Evolutionary conservation across 192 early-diverging fungal genomes (phyloP).

Genomic region (Phycomyces blakesleeanus): DNA sequence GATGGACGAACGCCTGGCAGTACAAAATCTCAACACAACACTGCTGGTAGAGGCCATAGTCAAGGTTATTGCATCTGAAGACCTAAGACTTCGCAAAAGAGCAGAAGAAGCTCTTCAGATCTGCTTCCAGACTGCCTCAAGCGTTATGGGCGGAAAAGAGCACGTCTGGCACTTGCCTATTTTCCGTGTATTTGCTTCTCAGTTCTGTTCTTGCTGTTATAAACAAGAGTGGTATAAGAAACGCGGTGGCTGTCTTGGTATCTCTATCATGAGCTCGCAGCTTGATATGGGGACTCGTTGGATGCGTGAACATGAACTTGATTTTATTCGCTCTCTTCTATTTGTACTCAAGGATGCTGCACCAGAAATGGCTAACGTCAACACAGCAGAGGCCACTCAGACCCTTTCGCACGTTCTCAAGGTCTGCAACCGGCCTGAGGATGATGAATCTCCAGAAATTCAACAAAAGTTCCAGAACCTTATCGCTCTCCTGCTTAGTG

Average conservation of each 20-base stretch:
- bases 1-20: slow-evolving; percentile 45
- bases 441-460: slow-evolving; percentile 47
- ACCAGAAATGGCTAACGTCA: slow-evolving; percentile 69
- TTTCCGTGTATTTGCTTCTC: slow-evolving; percentile 75
- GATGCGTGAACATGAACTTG: slow-evolving; percentile 92
- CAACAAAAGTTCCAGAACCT: slow-evolving; percentile 73
- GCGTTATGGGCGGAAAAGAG: slow-evolving; percentile 57
- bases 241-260: slow-evolving; percentile 87
- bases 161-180: slow-evolving; percentile 61
- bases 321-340: slow-evolving; percentile 88
- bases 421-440: slow-evolving; percentile 59
- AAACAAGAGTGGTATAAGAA: slow-evolving; percentile 82
- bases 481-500: slow-evolving; percentile 76
- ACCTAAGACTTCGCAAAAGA: slow-evolving; percentile 50
- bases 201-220: slow-evolving; percentile 91
- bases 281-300: slow-evolving; percentile 84
- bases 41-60: slow-evolving; percentile 80
- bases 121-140: slow-evolving; percentile 56
- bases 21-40: slow-evolving; percentile 52
- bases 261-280: slow-evolving; percentile 76
- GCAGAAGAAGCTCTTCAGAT: slow-evolving; percentile 63
- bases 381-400: slow-evolving; percentile 68
- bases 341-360: slow-evolving; percentile 93
- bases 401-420: slow-evolving; percentile 72
- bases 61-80: slow-evolving; percentile 70